Evolutionary conservation across 805 yeast species (phyloP).

Genomic region (Kurtzmaniella fragi): DNA sequence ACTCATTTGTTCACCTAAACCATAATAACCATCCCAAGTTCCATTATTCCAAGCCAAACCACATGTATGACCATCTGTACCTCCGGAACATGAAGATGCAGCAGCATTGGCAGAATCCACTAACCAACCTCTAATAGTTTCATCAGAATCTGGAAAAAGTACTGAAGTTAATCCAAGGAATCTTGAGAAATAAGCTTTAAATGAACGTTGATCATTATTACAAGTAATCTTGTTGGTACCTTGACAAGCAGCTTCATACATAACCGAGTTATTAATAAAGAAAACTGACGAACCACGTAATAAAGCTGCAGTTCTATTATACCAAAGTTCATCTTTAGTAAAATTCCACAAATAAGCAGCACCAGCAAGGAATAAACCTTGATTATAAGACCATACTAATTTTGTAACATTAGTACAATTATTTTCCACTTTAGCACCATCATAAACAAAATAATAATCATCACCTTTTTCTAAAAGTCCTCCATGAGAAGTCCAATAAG

Average conservation of each 20-base stretch:
- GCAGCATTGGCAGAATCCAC: constrained; percentile 49
- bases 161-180: constrained; percentile 70
- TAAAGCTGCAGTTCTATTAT: constrained; percentile 49
- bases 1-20: constrained; percentile 76
- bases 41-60: constrained; percentile 58
- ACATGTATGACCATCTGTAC: constrained; percentile 71
- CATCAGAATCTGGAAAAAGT: constrained; percentile 57
- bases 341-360: constrained; percentile 74
- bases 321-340: constrained; percentile 67
- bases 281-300: constrained; percentile 53
- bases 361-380: constrained; percentile 74
- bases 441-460: constrained; percentile 54
- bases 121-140: constrained; percentile 41
- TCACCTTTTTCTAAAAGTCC: constrained; percentile 41
- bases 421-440: constrained; percentile 57
- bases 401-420: constrained; percentile 60
- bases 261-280: constrained; percentile 46
- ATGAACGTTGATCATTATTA: constrained; percentile 86
- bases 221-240: constrained; percentile 43
- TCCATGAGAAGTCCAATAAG: constrained; percentile 1
- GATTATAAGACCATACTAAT: constrained; percentile 83
- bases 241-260: constrained; percentile 87
- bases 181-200: constrained; percentile 78
- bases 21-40: constrained; percentile 63
- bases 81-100: constrained; percentile 69